Percentiles rank a stretch among this genome's conserved stretches.
Evolutionary conservation across 225 moss, liverwort and hornwort genomes (phyloP).

Genomic region (Bryoerythrophyllum caledonicum): DNA sequence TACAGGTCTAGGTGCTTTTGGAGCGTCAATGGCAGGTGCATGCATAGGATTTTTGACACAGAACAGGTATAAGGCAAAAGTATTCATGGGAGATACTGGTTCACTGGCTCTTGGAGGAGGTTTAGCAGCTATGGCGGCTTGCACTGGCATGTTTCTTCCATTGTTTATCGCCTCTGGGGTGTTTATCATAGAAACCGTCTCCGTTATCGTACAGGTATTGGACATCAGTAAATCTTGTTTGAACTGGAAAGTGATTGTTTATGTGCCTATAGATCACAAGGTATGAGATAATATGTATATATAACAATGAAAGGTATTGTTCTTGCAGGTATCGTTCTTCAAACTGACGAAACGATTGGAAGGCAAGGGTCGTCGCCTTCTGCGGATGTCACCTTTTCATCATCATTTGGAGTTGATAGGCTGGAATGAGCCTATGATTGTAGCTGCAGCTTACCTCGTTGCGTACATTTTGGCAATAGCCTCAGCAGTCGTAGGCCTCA

Average conservation of each 20-base stretch:
- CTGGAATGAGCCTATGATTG: constrained; percentile 64
- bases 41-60: constrained; percentile 91
- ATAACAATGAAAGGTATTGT: neutral
- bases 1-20: constrained; percentile 83
- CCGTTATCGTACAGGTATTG: constrained; percentile 75
- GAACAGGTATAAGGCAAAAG: constrained; percentile 78
- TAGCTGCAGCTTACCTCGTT: constrained; percentile 63
- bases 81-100: constrained; percentile 98
- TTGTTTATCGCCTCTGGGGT: constrained; percentile 87
- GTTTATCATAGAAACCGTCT: constrained; percentile 80
- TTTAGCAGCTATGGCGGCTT: constrained; percentile 92
- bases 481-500: constrained; percentile 55
- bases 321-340: constrained; percentile 72
- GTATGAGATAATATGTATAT: no score
- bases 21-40: constrained; percentile 95
- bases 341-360: constrained; percentile 74
- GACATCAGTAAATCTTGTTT: no score
- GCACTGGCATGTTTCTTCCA: constrained; percentile 93
- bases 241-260: neutral
- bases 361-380: constrained; percentile 81
- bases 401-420: constrained; percentile 90
- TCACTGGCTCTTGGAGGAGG: constrained; percentile 93
- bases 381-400: constrained; percentile 91
- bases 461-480: constrained; percentile 51
- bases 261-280: no score